phyloP scores from a whole-genome alignment of 1,139 yeast species.

The Candida sp. region DNA sequence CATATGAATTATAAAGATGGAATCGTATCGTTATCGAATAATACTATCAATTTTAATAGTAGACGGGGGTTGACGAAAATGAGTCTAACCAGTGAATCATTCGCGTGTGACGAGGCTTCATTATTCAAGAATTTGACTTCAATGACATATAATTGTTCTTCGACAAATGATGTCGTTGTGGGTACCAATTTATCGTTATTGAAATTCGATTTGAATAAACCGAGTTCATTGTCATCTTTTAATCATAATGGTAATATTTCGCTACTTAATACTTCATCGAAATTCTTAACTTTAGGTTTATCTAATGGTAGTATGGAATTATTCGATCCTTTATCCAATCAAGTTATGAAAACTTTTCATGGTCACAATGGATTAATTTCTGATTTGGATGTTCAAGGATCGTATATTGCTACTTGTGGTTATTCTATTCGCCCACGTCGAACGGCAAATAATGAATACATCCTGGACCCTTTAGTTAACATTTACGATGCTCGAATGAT shows the following conservation, averaged over 20 bases:
- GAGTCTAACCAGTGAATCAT: conserved; percentile 25
- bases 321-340: conserved; percentile 64
- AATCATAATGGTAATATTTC: conserved; percentile 32
- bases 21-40: conserved; percentile 52
- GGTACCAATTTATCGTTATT: conserved; percentile 38
- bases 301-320: conserved; percentile 70
- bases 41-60: conserved; percentile 51
- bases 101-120: conserved; percentile 27
- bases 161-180: conserved; percentile 34
- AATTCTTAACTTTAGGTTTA: conserved; percentile 59
- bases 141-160: conserved; percentile 34
- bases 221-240: conserved; percentile 23
- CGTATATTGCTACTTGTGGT: conserved; percentile 81
- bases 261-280: conserved; percentile 30
- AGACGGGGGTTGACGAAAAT: conserved; percentile 53
- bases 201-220: conserved; percentile 62
- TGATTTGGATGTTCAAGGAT: conserved; percentile 75
- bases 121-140: conserved; percentile 26
- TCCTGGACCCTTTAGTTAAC: conserved; percentile 76
- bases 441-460: conserved; percentile 18
- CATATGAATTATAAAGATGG: conserved; percentile 55
- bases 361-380: conserved; percentile 78
- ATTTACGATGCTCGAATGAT: conserved; percentile 77
- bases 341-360: conserved; percentile 54
- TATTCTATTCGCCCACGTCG: conserved; percentile 52